Evolutionary conservation across 2,329 filamentous ascomycete species (phyloP), one percentile per base, ranked within the genome.

Genomic region (Fusarium sambucinum): DNA sequence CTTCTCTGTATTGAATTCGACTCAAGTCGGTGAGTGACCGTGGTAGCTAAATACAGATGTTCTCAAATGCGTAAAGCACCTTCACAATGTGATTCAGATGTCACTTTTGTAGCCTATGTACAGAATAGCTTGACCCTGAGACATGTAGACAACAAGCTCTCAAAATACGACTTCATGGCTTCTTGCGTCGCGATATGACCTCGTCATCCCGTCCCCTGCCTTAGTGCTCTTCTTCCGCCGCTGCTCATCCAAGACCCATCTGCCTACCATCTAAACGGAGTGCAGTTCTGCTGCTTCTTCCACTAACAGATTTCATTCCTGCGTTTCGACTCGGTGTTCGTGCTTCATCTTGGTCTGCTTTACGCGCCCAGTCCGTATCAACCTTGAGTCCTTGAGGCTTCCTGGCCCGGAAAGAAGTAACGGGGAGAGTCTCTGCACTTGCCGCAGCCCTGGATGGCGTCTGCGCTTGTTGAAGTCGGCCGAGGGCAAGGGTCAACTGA

Each of bases 311-410:
- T 25, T 55, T 63, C 41, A 21, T 44, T n/a, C 51, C 50, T 37
- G 57, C 35, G 35, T 41, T 55, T 23, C 52, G 64, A 29, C 45
- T 66, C n/a, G 66, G 59, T 17, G 64, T 67, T 57, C 63, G 54
- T 14, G 59, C 23, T 23, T 35, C 63, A 37, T 76, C 71, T 41
- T 62, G 63, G 50, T 59, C 70, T 40, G 58, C 51, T 50, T 69
- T 71, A 25, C 66, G 74, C 21, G 68, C 66, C 57, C 68, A 71
- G 25, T 53, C 59, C 17, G 73, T 72, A 44, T 75, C 75, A 45
- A 75, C 63, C 19, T 47, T 62, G 40, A 74, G 67, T 8, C 69
- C 73, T 16, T 66, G 64, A 13, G 73, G 74, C 33, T 74, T 76
- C 59, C 69, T 75, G 29, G 52, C 46, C 45, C 68, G 74, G 65